Evolutionary conservation across 768 basidiomycete species (phyloP).

Genomic region (Porphyrellus cyaneotinctus): DNA sequence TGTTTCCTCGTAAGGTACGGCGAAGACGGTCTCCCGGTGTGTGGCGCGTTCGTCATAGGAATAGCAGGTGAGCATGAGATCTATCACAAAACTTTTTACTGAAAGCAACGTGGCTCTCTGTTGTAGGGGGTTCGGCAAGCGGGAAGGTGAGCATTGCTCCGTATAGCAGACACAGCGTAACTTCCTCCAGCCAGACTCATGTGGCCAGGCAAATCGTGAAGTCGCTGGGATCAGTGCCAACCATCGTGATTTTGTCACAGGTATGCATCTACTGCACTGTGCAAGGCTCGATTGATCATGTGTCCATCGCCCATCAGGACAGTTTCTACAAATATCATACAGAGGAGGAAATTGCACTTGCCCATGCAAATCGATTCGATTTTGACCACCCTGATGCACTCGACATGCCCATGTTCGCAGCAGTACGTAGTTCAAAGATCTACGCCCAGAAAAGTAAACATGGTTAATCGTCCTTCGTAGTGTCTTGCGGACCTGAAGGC

Average conservation of each 20-base stretch:
- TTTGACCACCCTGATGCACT: constrained; percentile 93
- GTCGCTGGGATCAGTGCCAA: constrained; percentile 77
- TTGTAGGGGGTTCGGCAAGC: constrained; percentile 76
- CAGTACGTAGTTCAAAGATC: constrained; percentile 43
- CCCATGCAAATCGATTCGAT: constrained; percentile 75
- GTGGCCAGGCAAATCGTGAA: constrained; percentile 81
- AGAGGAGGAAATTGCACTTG: constrained; percentile 76
- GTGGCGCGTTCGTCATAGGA: constrained; percentile 79
- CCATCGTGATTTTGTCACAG: constrained; percentile 89
- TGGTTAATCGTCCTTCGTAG: constrained; percentile 34
- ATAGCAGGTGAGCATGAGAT: constrained; percentile 60
- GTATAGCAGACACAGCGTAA: not conserved
- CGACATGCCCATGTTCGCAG: constrained; percentile 82
- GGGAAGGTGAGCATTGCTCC: constrained; percentile 60
- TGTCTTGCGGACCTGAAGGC: constrained; percentile 83
- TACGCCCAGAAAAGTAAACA: not conserved
- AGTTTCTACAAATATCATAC: constrained; percentile 87
- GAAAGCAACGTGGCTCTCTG: not conserved
- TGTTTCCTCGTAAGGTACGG: constrained; percentile 61
- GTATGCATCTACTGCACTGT: constrained; percentile 32
- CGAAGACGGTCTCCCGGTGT: constrained; percentile 63
- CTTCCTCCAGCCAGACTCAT: constrained; percentile 54
- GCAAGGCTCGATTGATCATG: not conserved
- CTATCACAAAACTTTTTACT: not conserved
- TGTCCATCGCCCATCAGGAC: constrained; percentile 49